Conservation (phyloP, 2,329 filamentous ascomycete species). For the Venturia effusa region DNA sequence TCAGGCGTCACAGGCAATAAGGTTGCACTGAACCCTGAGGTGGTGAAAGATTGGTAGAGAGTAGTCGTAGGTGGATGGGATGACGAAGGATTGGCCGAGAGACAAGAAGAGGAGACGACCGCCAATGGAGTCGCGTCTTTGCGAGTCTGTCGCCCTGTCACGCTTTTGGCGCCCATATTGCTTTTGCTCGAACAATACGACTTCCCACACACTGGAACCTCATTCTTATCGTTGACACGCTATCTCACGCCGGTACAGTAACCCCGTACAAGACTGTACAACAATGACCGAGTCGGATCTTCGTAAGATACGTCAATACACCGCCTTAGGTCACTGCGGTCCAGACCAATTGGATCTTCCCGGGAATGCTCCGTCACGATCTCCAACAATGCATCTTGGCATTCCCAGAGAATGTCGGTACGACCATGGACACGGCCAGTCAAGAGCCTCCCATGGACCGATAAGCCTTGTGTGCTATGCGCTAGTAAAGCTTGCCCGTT, state of each 20-base stretch:
- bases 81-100: background rate
- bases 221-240: no score
- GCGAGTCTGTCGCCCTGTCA: background rate
- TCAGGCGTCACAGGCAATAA: constrained; percentile 1
- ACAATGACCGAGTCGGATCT: no score
- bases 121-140: background rate
- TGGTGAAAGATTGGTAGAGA: background rate
- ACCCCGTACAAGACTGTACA: no score
- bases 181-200: no score
- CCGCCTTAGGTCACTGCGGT: background rate
- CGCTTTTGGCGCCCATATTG: background rate
- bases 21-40: background rate
- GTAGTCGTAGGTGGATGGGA: background rate
- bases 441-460: background rate
- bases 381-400: background rate
- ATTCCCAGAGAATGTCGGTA: background rate
- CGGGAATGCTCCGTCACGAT: background rate
- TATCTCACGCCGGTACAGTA: no score
- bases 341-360: background rate
- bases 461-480: background rate
- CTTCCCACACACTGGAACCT: no score
- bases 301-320: no score
- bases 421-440: background rate
- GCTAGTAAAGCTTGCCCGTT: background rate
- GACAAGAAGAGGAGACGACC: no score